Evolutionary conservation across 1,284 basidiomycete genomes (phyloP).

Genomic region (Puccinia coronata): DNA sequence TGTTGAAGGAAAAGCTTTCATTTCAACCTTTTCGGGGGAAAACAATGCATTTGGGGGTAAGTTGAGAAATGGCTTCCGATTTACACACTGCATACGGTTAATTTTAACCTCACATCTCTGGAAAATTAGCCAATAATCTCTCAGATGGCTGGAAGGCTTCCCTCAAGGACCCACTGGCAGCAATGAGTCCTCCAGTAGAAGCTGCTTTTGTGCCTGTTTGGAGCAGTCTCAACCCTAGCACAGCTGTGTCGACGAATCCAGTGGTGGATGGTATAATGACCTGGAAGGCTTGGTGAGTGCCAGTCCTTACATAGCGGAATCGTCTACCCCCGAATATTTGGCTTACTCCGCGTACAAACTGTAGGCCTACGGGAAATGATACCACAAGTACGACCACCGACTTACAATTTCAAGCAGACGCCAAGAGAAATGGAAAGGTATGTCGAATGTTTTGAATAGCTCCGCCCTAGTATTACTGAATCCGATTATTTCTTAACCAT

Average conservation of each 20-base stretch:
- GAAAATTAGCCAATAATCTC: neutral
- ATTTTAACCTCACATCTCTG: no score
- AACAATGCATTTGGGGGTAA: slow-evolving; percentile 33
- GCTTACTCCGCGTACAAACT: neutral
- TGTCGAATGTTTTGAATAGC: neutral
- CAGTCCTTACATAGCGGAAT: neutral
- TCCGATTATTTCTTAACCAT: neutral
- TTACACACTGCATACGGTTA: no score
- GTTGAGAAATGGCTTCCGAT: no score
- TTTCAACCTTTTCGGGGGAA: slow-evolving; percentile 48
- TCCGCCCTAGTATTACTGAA: neutral
- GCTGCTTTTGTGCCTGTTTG: slow-evolving; percentile 41
- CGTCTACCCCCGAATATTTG: neutral
- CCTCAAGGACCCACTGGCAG: slow-evolving; percentile 21
- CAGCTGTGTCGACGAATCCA: slow-evolving; percentile 28
- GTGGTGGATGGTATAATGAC: slow-evolving; percentile 49
- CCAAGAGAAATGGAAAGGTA: slow-evolving; percentile 18
- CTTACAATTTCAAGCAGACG: slow-evolving; percentile 31
- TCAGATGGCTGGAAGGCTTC: slow-evolving; percentile 41
- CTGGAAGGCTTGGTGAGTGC: slow-evolving; percentile 39
- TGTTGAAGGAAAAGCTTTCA: slow-evolving; percentile 27
- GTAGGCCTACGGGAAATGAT: slow-evolving; percentile 27
- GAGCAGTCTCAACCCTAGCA: slow-evolving; percentile 22
- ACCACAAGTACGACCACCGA: slow-evolving; percentile 10
- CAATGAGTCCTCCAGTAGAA: slow-evolving; percentile 17